Evolutionary conservation across 768 basidiomycete species (phyloP), one percentile per base, ranked within the genome.

Genomic region (Podaxis sp.): DNA sequence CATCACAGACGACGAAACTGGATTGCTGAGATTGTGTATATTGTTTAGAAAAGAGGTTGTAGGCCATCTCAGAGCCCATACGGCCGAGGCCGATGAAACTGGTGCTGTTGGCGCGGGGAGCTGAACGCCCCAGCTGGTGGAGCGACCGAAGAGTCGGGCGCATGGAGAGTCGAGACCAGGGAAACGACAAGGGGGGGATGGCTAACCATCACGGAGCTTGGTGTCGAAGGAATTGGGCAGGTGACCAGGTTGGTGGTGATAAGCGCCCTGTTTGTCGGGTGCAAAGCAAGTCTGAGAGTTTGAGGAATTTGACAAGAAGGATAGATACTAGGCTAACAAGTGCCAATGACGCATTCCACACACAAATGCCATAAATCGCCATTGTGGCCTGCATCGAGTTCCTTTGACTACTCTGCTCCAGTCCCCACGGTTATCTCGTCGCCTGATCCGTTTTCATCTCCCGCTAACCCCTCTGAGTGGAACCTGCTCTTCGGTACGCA

Each of bases 11-110:
- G 18, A 91, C 81, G 67, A 94, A 91, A 25, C 72, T 80, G 47
- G 82, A 69, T 13, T 86, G 81, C n/a, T 71, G 63, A 40, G 76
- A 72, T 46, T 82, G 74, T n/a, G 79, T 77, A 61, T 84, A 75
- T 63, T 82, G 81, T 71, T 91, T 91, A 0, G 87, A 86, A 76
- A 93, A 91, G 53, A 94, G 81, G 72, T 95, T 95, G 72, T 79
- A 81, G 13, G 83, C 83, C 93, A 95, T 95, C 71, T 92, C 88
- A 47, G 84, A 85, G 44, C 93, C 93, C 93, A 95, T 95, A 47
- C 87, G 82, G 42, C 93, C 93, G 11, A 95, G 82, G 7, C 93
- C 93, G 55, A 95, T 88, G 75, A 95, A 94, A 56, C 84, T 86
- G 36, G 86, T 83, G 70, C 79, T 84, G 56, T 76, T 82, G 21